Evolutionary conservation across 2,329 filamentous ascomycete species (phyloP).

Genomic region (Beauveria sp.): DNA sequence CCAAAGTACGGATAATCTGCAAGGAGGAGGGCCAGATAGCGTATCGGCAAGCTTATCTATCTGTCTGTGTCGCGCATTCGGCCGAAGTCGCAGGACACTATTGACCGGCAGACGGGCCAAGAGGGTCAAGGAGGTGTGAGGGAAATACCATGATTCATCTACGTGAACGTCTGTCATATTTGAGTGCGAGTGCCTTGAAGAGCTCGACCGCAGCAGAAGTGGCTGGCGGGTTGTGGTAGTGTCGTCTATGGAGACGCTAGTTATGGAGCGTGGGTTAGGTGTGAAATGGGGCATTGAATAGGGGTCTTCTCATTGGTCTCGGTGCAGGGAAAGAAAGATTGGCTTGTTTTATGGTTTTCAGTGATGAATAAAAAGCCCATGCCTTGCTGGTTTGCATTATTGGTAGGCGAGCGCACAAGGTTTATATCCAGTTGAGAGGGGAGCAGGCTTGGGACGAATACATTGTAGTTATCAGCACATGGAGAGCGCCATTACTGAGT

Average conservation of each 20-base stretch:
- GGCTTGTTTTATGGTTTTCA: background rate
- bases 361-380: background rate
- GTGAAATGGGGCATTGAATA: background rate
- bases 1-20: too few relatives aligned
- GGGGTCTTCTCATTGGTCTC: background rate
- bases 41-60: slow-evolving; percentile 5
- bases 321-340: background rate
- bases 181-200: too few relatives aligned
- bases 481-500: too few relatives aligned
- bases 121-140: background rate
- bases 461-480: too few relatives aligned
- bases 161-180: background rate
- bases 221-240: background rate
- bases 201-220: background rate
- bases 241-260: slow-evolving; percentile 1
- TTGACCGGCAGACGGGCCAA: background rate
- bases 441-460: too few relatives aligned
- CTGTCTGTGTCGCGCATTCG: background rate
- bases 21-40: background rate
- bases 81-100: background rate
- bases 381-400: background rate
- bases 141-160: background rate
- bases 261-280: slow-evolving; percentile 2
- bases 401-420: too few relatives aligned
- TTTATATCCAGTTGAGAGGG: too few relatives aligned